Evolutionary conservation across 805 yeast species (phyloP), one percentile per base, ranked within the genome.

Genomic region (Helenozyma baotianmanensis): DNA sequence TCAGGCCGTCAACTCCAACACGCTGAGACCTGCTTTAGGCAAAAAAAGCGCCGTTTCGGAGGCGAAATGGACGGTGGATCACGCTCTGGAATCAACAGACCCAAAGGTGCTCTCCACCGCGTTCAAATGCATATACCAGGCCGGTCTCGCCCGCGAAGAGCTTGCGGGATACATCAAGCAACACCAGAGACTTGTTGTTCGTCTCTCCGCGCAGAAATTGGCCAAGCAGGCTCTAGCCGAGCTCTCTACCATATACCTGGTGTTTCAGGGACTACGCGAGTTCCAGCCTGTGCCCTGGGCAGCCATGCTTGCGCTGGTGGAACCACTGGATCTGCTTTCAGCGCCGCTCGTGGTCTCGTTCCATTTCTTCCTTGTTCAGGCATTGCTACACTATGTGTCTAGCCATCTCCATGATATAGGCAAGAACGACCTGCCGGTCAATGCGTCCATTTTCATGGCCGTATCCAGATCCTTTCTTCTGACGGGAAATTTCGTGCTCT

Each of bases 331-430:
- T n/a, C n/a, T n/a, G n/a, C n/a, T n/a, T n/a, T n/a, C n/a, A n/a
- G 15, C 29, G 5, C 23, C 37, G 3, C 17, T 35, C 12, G 22
- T 39, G 9, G 23, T 36, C 6, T 36, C 48, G 4, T 42, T 37
- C 30, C 36, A 42, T 25, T 46, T 44, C 32, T 39, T 46, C 17
- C 43, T 46, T 10, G n/a, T 46, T 13, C 50, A 46, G 30, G 34
- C 40, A 4, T 13, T 36, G 10, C 42, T 46, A 16, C 45, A 44
- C 23, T 32, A 30, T 32, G 11, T 39, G 18, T 33, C 47, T 10
- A 24, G 35, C 19, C 39, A 28, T 14, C 28, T 42, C n/a, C 32
- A 35, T n/a, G 15, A 32, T 5, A 26, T 41, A 12, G 14, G 29
- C 13, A 34, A 29, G 14, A 23, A 27, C 6, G 24, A 27, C 10